These are phyloP conservation scores for Davidsoniella australis DNA, from an alignment of 2,329 filamentous ascomycete species.

Conservation along the genomic window DNA sequence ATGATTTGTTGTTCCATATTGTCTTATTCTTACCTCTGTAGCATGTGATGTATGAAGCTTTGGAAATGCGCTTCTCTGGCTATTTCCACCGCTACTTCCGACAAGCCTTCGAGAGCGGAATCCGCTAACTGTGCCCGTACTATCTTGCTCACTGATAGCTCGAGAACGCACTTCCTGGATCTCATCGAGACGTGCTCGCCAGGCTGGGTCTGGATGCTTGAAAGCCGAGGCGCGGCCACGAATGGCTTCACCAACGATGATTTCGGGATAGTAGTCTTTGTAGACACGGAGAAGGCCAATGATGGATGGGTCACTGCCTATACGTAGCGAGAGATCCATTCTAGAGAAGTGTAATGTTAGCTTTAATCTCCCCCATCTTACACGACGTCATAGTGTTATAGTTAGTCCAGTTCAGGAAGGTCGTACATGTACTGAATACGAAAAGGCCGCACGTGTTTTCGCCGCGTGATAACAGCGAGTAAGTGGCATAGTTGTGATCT, in stretches of 20 bases:
- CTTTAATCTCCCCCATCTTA: not conserved
- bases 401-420: too few relatives aligned
- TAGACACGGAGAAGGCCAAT: constrained; percentile 63
- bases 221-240: constrained; percentile 44
- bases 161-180: constrained; percentile 43
- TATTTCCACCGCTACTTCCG: constrained; percentile 31
- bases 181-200: constrained; percentile 49
- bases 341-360: constrained; percentile 20
- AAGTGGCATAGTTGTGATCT: constrained; percentile 55
- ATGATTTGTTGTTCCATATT: not conserved
- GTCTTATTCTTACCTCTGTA: constrained; percentile 35
- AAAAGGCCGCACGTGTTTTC: constrained; percentile 70
- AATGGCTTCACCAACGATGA: constrained; percentile 56
- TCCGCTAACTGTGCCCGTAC: constrained; percentile 12
- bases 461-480: constrained; percentile 59
- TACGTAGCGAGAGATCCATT: constrained; percentile 39
- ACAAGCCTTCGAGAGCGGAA: constrained; percentile 31
- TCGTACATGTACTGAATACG: constrained; percentile 59
- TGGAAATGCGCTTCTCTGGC: constrained; percentile 31
- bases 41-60: constrained; percentile 58
- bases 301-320: constrained; percentile 56
- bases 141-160: constrained; percentile 26
- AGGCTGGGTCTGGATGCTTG: constrained; percentile 58
- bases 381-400: too few relatives aligned
- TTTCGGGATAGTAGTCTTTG: constrained; percentile 82